These are phyloP conservation scores for Caryopteris hybrid DNA, from an alignment of 305 asterid genomes.

Conservation along the genomic window DNA sequence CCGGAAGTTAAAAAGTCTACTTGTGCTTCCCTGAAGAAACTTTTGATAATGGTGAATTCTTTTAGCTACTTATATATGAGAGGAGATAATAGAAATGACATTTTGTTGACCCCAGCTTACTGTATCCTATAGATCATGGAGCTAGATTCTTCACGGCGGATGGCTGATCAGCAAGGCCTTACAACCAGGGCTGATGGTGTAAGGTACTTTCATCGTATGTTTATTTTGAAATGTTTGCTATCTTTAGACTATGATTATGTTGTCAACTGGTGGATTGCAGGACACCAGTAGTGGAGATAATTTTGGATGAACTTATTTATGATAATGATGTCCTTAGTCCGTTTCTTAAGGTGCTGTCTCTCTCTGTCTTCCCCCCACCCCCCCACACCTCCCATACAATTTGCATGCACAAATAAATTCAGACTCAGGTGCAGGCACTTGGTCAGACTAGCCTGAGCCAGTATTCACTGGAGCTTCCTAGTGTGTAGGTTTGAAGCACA, in stretches of 20 bases:
- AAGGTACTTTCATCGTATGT: slow-evolving; percentile 40
- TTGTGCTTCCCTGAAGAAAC: slow-evolving; percentile 49
- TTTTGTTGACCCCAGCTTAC: slow-evolving; percentile 15
- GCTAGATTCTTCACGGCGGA: slow-evolving; percentile 59
- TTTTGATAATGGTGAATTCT: slow-evolving; percentile 56
- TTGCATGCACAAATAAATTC: not conserved
- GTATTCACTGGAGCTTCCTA: not conserved
- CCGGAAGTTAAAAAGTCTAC: slow-evolving; percentile 56
- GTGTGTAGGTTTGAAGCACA: not conserved
- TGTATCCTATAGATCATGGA: slow-evolving; percentile 56
- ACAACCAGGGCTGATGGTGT: slow-evolving; percentile 81
- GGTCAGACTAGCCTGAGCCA: not conserved
- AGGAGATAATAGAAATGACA: slow-evolving; percentile 18
- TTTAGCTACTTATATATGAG: slow-evolving; percentile 18
- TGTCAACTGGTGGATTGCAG: slow-evolving; percentile 43
- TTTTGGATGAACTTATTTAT: slow-evolving; percentile 75
- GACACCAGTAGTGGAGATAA: slow-evolving; percentile 66
- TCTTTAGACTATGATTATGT: slow-evolving; percentile 7
- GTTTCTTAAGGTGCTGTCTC: slow-evolving; percentile 67
- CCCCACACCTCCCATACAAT: not conserved
- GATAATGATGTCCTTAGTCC: slow-evolving; percentile 45
- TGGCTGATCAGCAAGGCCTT: slow-evolving; percentile 66
- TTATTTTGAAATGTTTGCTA: not conserved
- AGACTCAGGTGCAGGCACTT: not conserved
- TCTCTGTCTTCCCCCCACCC: not conserved